Base-by-base conservation (phyloP, 805 yeast species). In the Monosporozyma solicola region DNA sequence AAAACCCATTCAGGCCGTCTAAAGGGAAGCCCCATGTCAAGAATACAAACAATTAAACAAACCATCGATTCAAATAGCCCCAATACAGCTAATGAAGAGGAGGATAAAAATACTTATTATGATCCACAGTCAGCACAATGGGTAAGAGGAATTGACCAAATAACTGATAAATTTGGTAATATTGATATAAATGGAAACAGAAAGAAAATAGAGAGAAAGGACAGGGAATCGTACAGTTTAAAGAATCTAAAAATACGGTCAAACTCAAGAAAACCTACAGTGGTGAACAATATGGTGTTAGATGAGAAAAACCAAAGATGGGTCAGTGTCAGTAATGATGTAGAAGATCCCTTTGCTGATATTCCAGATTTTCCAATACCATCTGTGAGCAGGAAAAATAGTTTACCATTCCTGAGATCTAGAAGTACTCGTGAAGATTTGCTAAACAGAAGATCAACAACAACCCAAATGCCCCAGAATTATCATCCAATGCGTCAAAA, bases 1-100 rank as follows among this genome's bases (percentile, higher is more conserved):
- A 24, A n/a, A 10, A 43, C 22, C 2, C n/a, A 6, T 10, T 43
- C 46, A 9, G 46, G 46, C 11, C 46, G 31, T 24, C 24, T 43
- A n/a, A 43, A 43, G 29, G 46, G 35, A 6, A 50, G 52, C 20
- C 52, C 52, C 6, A 24, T 56, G 3, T 60, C 61, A 15, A 56
- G 60, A 47, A 63, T 64, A n/a, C 59, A 60, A 53, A 64, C 65
- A 8, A 65, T 67, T 25, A 67, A 66, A 51, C 69, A 67, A 57
- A 67, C 65, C 39, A 66, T 67, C 11, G 71, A 66, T 50, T 61
- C 60, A 32, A 64, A 67, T 51, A 65, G 69, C 6, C 71, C 69
- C 3, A 56, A 65, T 27, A 62, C 64, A 49, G 31, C 16, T 24
- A 47, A 43, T 43, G 46, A 24, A 15, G 31, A 43, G 4, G 46